phyloP scores from a whole-genome alignment of 2,329 filamentous ascomycete genomes.

The Penicillium sclerotigenum region DNA sequence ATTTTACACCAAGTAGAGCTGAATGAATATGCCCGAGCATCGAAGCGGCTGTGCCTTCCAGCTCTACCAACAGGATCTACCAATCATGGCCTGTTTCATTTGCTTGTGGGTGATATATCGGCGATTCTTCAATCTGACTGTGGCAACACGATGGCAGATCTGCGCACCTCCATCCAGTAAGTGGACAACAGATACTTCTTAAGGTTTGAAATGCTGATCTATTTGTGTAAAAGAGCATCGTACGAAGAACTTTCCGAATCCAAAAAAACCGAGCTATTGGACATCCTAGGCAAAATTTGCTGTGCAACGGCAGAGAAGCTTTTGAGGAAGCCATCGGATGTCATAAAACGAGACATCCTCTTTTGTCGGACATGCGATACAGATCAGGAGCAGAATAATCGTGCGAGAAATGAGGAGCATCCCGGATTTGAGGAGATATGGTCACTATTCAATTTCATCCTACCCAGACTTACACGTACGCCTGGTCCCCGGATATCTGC shows the following conservation, averaged over 20 bases:
- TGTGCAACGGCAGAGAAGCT: slow-evolving; percentile 56
- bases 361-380: slow-evolving; percentile 40
- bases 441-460: slow-evolving; percentile 44
- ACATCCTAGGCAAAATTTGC: slow-evolving; percentile 55
- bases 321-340: slow-evolving; percentile 25
- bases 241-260: slow-evolving; percentile 51
- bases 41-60: slow-evolving; percentile 38
- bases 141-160: slow-evolving; percentile 35
- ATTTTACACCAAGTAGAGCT: slow-evolving; percentile 8
- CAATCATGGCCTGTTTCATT: slow-evolving; percentile 24
- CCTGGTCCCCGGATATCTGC: slow-evolving; percentile 64
- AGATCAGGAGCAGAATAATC: slow-evolving; percentile 20
- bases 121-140: slow-evolving; percentile 35
- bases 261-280: slow-evolving; percentile 53
- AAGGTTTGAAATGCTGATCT: slow-evolving; percentile 4
- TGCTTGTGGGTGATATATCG: slow-evolving; percentile 35
- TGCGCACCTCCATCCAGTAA: slow-evolving; percentile 51
- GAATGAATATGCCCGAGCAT: slow-evolving; percentile 24
- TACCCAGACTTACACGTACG: slow-evolving; percentile 46
- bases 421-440: slow-evolving; percentile 34
- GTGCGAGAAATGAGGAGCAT: slow-evolving; percentile 13
- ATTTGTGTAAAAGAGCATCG: slow-evolving; percentile 29
- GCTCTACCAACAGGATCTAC: slow-evolving; percentile 37
- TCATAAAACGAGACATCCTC: slow-evolving; percentile 25
- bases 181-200: slow-evolving; percentile 25